Base-by-base conservation (phyloP, 768 basidiomycete species). In the Pisolithus orientalis region DNA sequence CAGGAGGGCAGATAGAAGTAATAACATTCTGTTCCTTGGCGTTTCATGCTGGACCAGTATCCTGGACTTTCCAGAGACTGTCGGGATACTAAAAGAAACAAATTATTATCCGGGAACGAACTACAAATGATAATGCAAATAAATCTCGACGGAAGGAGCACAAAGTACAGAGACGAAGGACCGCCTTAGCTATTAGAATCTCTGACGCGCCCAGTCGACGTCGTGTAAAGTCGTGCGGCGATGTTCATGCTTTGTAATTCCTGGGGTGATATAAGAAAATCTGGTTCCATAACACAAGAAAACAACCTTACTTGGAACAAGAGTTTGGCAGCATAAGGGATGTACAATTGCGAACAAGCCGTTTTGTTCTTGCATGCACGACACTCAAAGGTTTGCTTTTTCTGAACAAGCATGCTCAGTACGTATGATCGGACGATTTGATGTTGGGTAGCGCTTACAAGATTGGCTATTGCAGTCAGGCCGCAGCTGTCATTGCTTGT, bases 351-450 rank as follows among this genome's bases (percentile, higher is more conserved):
- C 47, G 90, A 92, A 66, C 88, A 88, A 31, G 90, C 90, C 16
- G 93, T 95, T 75, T 94, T 94, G 75, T 96, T 97, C 66, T 94
- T 90, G 72, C 95, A 98, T 24, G 94, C 89, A 51, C 95, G 89
- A 65, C 96, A 99, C 79, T 98, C 93, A 68, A 97, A 98, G 38
- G 84, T 94, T 80, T 97, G 95, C 71, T 97, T 97, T 87, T 98
- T 97, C 83, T 85, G 31, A 27, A 37, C 51, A 10, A 31, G 3
- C 29, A 59, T n/a, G 58, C 42, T 21, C 39, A 59, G 9, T 34
- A 34, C 11, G 13, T 13, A 59, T 50, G 55, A 32, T 60, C 21
- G 27, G 11, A 5, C 54, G 50, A 39, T 1, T 27, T 25, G n/a
- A 1, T 32, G 42, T 11, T 42, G 24, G 39, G 56, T 37, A 14